Evolutionary conservation across 768 basidiomycete species (phyloP), one percentile per base, ranked within the genome.

Genomic region (Symmetrospora coprosmae): DNA sequence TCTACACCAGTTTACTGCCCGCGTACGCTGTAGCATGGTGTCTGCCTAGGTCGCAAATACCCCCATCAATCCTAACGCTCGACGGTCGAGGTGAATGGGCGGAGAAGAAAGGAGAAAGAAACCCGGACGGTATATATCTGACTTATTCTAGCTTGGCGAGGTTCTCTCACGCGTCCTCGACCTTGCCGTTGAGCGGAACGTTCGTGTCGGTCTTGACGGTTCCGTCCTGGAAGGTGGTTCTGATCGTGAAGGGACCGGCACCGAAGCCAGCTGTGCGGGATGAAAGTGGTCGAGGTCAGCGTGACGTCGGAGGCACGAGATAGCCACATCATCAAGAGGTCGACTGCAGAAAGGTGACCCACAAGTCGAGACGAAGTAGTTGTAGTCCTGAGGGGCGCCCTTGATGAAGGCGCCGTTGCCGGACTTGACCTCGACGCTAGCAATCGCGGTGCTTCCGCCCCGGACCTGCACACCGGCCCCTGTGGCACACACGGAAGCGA

Each of bases 301-400:
- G 13, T 46, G 43, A 25, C 11, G 9, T 46, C 13, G 25, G 43
- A 11, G 37, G n/a, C n/a, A n/a, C n/a, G n/a, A n/a, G n/a, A n/a
- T n/a, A n/a, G n/a, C n/a, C n/a, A n/a, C n/a, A n/a, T n/a, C n/a
- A n/a, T n/a, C n/a, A n/a, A n/a, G n/a, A n/a, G n/a, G n/a, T n/a
- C n/a, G n/a, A n/a, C n/a, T n/a, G n/a, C 11, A 39, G 21, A 23
- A 9, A 9, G 21, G 43, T 16, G 9, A 46, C 43, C 25, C 43
- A 46, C 43, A 11, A 11, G 9, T 11, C 43, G 9, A 46, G 43
- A n/a, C n/a, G 43, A 46, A 46, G 43, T 46, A 46, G 21, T 46
- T 46, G 21, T 46, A 46, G 43, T 46, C 43, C 72, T 69, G 2
- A 72, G 72, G 0, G 72, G 71, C 4, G 72, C 64, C 64, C 68